A percentile compares a stretch with the other conserved stretches of the same genome.
Conservation (phyloP, 306 rosid genomes). For the Quercus berberidifolia region DNA sequence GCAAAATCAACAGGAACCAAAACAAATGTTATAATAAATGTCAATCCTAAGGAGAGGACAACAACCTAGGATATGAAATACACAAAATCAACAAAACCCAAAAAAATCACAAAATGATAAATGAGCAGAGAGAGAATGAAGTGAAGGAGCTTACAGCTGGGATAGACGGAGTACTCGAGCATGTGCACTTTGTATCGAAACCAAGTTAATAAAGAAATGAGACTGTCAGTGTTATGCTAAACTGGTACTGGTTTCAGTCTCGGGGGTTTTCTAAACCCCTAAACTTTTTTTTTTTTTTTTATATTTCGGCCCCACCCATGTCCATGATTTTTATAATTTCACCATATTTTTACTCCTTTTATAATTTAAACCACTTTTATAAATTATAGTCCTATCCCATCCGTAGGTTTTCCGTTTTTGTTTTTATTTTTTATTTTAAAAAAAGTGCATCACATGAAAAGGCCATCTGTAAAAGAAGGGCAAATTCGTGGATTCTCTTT, state of each 20-base stretch:
- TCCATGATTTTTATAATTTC: not conserved
- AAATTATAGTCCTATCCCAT: too few relatives aligned
- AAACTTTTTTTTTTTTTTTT: not conserved
- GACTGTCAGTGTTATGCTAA: not conserved
- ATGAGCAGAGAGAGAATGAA: not conserved
- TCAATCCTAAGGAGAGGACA: not conserved
- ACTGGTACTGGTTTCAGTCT: not conserved
- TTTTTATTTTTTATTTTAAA: too few relatives aligned
- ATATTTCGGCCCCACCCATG: not conserved
- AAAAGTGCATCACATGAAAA: too few relatives aligned
- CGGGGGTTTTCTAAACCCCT: slow-evolving; percentile 20
- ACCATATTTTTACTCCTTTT: not conserved
- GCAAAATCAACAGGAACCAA: not conserved
- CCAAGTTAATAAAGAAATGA: slow-evolving; percentile 58
- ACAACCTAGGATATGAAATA: not conserved
- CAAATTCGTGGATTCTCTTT: too few relatives aligned
- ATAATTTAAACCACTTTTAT: not conserved
- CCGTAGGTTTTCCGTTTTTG: too few relatives aligned
- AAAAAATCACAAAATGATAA: not conserved
- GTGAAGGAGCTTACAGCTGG: slow-evolving; percentile 54
- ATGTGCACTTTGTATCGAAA: slow-evolving; percentile 46
- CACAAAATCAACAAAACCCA: slow-evolving; percentile 15
- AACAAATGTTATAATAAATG: not conserved
- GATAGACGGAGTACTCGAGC: slow-evolving; percentile 45
- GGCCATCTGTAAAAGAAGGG: too few relatives aligned